Conservation (phyloP, 805 yeast species). For the Candida caryicola region DNA sequence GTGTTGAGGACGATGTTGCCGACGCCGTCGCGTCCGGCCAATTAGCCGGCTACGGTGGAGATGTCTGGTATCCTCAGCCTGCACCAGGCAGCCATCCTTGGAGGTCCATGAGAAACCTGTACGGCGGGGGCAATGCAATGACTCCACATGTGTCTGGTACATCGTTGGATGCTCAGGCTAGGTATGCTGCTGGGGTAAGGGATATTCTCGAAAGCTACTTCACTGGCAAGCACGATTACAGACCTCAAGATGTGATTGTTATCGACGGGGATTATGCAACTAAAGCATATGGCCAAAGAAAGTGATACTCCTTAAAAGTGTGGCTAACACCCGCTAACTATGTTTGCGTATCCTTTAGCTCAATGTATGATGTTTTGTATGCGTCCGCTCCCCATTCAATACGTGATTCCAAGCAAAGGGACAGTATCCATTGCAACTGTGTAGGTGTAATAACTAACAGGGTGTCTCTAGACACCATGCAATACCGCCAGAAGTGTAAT, state of each 20-base stretch:
- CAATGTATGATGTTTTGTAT: too few species aligned
- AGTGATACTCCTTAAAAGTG: too few species aligned
- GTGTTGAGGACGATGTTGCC: conserved; percentile 70
- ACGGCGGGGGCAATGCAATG: conserved; percentile 80
- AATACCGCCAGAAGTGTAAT: too few species aligned
- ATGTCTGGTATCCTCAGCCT: conserved; percentile 85
- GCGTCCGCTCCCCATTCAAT: too few species aligned
- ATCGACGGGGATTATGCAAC: conserved; percentile 72
- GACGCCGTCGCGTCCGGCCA: conserved; percentile 69
- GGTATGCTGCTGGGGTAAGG: conserved; percentile 71
- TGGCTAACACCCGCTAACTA: too few species aligned
- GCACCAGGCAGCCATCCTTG: conserved; percentile 77
- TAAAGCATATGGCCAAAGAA: conserved; percentile 61
- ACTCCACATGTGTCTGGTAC: conserved; percentile 82
- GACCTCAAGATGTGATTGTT: conserved; percentile 74
- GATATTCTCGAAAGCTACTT: conserved; percentile 63
- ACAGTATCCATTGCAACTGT: too few species aligned
- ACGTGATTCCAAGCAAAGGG: too few species aligned
- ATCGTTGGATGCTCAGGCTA: conserved; percentile 72
- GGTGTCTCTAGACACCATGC: too few species aligned
- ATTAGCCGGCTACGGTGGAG: conserved; percentile 79
- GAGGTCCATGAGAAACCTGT: conserved; percentile 64
- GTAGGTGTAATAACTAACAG: too few species aligned
- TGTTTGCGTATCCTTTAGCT: too few species aligned
- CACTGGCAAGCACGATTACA: conserved; percentile 60